Evolutionary conservation across 164 flowering plant species (phyloP), one percentile per base, ranked within the genome.

Genomic region (Stephania cephalantha): DNA sequence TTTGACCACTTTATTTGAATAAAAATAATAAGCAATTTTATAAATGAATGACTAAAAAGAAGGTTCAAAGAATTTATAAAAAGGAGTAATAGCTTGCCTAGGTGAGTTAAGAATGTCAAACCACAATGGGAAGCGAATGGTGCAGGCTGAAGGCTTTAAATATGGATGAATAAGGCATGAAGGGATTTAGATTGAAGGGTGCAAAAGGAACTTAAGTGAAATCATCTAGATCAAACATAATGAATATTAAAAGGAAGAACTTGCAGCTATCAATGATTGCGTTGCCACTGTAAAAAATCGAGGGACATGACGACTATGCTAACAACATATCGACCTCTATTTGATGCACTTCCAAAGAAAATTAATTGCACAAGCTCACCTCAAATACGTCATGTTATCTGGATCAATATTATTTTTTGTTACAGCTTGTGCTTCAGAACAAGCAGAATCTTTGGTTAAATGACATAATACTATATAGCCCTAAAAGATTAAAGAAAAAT

Each of bases 301-400:
- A 55, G 25, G 25, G 31, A 17, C n/a, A 9, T n/a, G 6, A 22
- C 22, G 48, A 42, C 30, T 35, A 63, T 7, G 4, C 48, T 52
- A 42, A 17, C 22, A 11, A 31, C 13, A 30, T 2, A 10, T 46
- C 3, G 48, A 42, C 44, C 44, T 69, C 46, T 69, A 17, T 42
- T 69, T 69, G 48, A 42, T 65, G 66, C 35, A 13, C 46, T 30
- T 44, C 7, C 35, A 70, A 50, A 18, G 17, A 74, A 67, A 65
- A 9, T 46, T 48, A 52, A 15, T 52, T 46, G 31, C 58, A 52
- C 46, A 77, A 73, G 58, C 78, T 75, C 73, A 81, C 82, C 83
- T 83, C 85, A 75, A n/a, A n/a, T 83, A 83, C 10, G 79, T 77
- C 85, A 83, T 81, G 74, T 77, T 75, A 77, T 83, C 85, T 9